These are phyloP conservation scores for Sugiyamaella valdiviana DNA, from an alignment of 805 yeast species.

Conservation along the genomic window DNA sequence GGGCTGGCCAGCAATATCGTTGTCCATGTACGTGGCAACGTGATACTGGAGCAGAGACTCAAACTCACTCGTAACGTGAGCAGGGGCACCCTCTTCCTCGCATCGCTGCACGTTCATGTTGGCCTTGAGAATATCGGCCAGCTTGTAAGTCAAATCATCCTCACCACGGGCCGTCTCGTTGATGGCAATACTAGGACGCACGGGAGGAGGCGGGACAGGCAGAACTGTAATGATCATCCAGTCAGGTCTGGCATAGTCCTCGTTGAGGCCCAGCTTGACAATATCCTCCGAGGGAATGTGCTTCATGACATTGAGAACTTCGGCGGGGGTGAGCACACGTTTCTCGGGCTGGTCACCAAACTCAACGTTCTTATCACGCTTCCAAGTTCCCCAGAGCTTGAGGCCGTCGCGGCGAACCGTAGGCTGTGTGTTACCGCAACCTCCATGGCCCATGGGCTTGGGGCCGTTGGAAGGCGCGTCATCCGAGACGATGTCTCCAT, in stretches of 20 bases:
- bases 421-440: slow-evolving; percentile 97
- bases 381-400: slow-evolving; percentile 98
- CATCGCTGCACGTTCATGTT: slow-evolving; percentile 94
- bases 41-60: slow-evolving; percentile 94
- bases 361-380: slow-evolving; percentile 73
- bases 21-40: slow-evolving; percentile 99
- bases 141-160: slow-evolving; percentile 95
- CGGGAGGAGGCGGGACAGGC: slow-evolving; percentile 99
- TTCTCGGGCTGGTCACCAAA: slow-evolving; percentile 89
- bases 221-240: slow-evolving; percentile 97
- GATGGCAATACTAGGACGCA: slow-evolving; percentile 96
- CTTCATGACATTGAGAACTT: slow-evolving; percentile 83
- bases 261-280: slow-evolving; percentile 76
- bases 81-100: slow-evolving; percentile 98
- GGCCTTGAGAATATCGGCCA: slow-evolving; percentile 95
- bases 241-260: slow-evolving; percentile 96
- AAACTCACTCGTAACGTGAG: slow-evolving; percentile 93
- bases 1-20: slow-evolving; percentile 99
- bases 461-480: slow-evolving; percentile 32
- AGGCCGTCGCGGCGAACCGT: slow-evolving; percentile 92
- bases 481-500: slow-evolving; percentile 49
- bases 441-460: slow-evolving; percentile 64
- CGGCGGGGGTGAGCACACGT: slow-evolving; percentile 80
- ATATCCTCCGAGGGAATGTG: slow-evolving; percentile 86
- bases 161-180: slow-evolving; percentile 98